Percentiles rank a stretch among this genome's conserved stretches.
phyloP scores from a whole-genome alignment of 2,329 filamentous ascomycete genomes.

The Myriangium duriaei region DNA sequence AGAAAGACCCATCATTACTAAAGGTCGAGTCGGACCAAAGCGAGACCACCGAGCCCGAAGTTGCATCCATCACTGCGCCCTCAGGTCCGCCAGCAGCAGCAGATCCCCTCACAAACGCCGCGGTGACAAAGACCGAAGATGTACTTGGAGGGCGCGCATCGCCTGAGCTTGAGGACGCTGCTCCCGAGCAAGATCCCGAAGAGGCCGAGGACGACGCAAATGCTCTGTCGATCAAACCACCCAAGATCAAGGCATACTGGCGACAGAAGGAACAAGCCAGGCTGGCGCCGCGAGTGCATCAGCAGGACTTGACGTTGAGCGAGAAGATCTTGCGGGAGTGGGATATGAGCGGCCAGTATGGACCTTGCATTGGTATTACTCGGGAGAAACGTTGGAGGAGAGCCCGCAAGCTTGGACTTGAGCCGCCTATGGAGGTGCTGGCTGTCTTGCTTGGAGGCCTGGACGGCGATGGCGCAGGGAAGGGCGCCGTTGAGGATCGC shows the following conservation, averaged over 20 bases:
- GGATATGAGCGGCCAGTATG: conserved; percentile 83
- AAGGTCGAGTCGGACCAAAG: conserved; percentile 19
- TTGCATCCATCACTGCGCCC: conserved; percentile 23
- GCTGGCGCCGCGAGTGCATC: conserved; percentile 61
- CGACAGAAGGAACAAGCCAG: conserved; percentile 54
- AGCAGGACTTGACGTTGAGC: conserved; percentile 54
- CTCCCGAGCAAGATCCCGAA: conserved; percentile 32
- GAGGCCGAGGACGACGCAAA: conserved; percentile 34
- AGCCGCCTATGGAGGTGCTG: conserved; percentile 80
- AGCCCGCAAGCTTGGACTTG: conserved; percentile 68
- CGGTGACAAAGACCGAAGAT: conserved; percentile 16
- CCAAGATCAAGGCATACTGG: conserved; percentile 71
- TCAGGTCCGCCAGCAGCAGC: conserved; percentile 16
- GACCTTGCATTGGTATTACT: conserved; percentile 81
- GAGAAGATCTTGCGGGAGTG: conserved; percentile 89
- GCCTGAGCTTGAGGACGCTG: conserved; percentile 20
- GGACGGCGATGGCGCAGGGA: conserved; percentile 46
- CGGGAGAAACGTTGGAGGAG: conserved; percentile 79
- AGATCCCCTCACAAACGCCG: conserved; percentile 16
- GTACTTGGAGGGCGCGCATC: conserved; percentile 20
- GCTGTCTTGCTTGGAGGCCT: conserved; percentile 52
- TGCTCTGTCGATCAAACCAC: conserved; percentile 53
- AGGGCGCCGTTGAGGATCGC: conserved; percentile 35
- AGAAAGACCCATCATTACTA: conserved; percentile 27
- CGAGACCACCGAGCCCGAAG: conserved; percentile 28